These are phyloP conservation scores for Ascochyta viciae-villosae DNA, from an alignment of 2,329 filamentous ascomycete species.

Conservation along the genomic window DNA sequence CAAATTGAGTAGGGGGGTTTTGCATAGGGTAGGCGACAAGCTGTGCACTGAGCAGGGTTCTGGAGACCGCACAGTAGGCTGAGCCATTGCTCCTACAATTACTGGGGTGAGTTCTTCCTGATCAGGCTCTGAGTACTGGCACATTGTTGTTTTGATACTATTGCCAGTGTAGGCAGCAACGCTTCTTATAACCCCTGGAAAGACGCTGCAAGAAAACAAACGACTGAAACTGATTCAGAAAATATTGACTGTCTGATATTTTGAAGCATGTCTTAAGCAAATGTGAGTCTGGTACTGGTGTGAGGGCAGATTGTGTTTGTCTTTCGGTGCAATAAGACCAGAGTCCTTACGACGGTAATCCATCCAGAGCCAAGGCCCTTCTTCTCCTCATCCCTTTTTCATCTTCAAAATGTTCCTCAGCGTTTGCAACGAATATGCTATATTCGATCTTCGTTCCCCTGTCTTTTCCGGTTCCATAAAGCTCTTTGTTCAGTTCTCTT, in stretches of 20 bases:
- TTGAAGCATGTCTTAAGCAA: not conserved
- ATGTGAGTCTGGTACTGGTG: not conserved
- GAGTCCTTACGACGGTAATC: not conserved
- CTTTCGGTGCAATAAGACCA: not conserved
- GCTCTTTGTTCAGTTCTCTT: slow-evolving; percentile 25
- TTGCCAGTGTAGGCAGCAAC: not conserved
- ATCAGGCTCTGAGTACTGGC: not conserved
- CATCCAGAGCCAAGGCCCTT: not conserved
- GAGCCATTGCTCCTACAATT: not conserved
- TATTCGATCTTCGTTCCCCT: slow-evolving; percentile 25
- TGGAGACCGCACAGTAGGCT: not conserved
- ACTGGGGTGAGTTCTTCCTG: not conserved
- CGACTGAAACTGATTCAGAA: not conserved
- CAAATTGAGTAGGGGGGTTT: too few relatives aligned
- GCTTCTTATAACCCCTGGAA: not conserved
- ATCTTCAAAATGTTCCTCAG: not conserved
- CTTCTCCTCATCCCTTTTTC: not conserved
- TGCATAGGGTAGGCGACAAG: too few relatives aligned
- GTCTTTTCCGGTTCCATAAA: slow-evolving; percentile 22
- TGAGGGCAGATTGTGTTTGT: not conserved
- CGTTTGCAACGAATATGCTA: slow-evolving; percentile 17
- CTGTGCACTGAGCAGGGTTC: not conserved
- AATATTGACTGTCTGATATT: not conserved
- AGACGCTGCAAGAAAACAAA: not conserved
- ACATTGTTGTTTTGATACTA: not conserved